These are phyloP conservation scores for Staphylotrichum longicolle DNA, from an alignment of 495 filamentous ascomycete species.

Conservation along the genomic window DNA sequence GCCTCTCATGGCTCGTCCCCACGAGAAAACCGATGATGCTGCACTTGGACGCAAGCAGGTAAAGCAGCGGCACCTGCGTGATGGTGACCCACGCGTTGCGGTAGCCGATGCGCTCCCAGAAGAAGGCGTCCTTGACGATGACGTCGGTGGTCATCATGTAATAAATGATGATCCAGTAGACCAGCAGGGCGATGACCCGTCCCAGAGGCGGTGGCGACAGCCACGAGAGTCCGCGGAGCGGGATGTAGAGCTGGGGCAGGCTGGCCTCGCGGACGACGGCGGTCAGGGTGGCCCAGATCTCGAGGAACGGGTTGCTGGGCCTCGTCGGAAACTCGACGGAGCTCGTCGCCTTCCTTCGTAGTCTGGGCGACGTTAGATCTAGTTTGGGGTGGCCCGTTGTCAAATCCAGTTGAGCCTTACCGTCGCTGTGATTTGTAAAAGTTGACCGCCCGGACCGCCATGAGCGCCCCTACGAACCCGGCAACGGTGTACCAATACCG, in stretches of 20 bases:
- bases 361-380: slow-evolving; percentile 24
- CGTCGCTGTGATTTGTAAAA: slow-evolving; percentile 34
- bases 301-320: slow-evolving; percentile 57
- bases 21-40: slow-evolving; percentile 68
- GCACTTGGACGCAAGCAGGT: slow-evolving; percentile 74
- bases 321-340: slow-evolving; percentile 58
- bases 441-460: slow-evolving; percentile 41
- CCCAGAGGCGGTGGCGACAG: slow-evolving; percentile 58
- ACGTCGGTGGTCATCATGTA: slow-evolving; percentile 54
- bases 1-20: slow-evolving; percentile 67
- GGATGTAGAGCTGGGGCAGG: slow-evolving; percentile 60
- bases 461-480: slow-evolving; percentile 39
- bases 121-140: slow-evolving; percentile 43
- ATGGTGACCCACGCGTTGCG: slow-evolving; percentile 74
- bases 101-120: slow-evolving; percentile 71
- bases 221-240: slow-evolving; percentile 47
- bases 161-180: slow-evolving; percentile 57
- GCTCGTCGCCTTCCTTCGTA: slow-evolving; percentile 38
- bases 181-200: slow-evolving; percentile 50
- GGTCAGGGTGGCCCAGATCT: slow-evolving; percentile 62
- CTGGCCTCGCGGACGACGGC: slow-evolving; percentile 65
- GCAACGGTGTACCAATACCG: slow-evolving; percentile 53
- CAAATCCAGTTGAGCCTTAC: slow-evolving; percentile 23
- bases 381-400: too few species aligned
- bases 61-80: slow-evolving; percentile 78